A percentile compares a stretch with the other conserved stretches of the same genome.
phyloP scores from a whole-genome alignment of 1,284 basidiomycete genomes.

The Marasmius sp. region DNA sequence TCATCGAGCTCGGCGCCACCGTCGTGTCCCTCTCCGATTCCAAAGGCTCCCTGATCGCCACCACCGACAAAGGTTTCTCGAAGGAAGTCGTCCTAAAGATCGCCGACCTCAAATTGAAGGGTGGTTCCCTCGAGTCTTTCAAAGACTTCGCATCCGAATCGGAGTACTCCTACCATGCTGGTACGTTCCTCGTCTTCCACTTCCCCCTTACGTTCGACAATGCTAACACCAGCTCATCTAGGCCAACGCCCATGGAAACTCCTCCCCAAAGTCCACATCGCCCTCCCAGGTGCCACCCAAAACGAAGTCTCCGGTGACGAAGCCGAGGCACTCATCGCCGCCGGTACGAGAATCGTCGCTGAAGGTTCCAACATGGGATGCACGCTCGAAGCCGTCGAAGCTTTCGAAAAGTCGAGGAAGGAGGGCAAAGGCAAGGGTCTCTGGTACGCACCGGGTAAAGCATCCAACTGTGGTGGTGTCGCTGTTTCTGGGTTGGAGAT shows the following conservation, averaged over 20 bases:
- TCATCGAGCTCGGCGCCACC: constrained; percentile 75
- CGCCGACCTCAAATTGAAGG: constrained; percentile 64
- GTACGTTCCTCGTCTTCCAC: constrained; percentile 28
- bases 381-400: constrained; percentile 72
- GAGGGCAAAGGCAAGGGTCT: constrained; percentile 41
- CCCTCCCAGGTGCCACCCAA: constrained; percentile 77
- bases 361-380: constrained; percentile 81
- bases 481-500: constrained; percentile 79
- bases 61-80: constrained; percentile 52
- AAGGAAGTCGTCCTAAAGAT: constrained; percentile 58
- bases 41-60: constrained; percentile 67
- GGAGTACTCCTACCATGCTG: constrained; percentile 67
- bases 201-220: constrained; percentile 1
- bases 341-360: constrained; percentile 73
- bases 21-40: constrained; percentile 83
- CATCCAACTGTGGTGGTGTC: constrained; percentile 72
- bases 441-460: constrained; percentile 77
- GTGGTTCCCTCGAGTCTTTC: constrained; percentile 56
- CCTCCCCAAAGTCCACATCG: constrained; percentile 66
- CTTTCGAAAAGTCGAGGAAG: constrained; percentile 68
- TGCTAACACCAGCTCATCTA: constrained; percentile 6
- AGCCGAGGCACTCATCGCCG: constrained; percentile 68
- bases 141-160: constrained; percentile 36
- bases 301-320: constrained; percentile 79
- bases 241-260: constrained; percentile 76